A percentile compares a stretch with the other conserved stretches of the same genome.
Evolutionary conservation across 352 stramenopile genomes (phyloP).

Genomic region (Globisporangium nodosum): DNA sequence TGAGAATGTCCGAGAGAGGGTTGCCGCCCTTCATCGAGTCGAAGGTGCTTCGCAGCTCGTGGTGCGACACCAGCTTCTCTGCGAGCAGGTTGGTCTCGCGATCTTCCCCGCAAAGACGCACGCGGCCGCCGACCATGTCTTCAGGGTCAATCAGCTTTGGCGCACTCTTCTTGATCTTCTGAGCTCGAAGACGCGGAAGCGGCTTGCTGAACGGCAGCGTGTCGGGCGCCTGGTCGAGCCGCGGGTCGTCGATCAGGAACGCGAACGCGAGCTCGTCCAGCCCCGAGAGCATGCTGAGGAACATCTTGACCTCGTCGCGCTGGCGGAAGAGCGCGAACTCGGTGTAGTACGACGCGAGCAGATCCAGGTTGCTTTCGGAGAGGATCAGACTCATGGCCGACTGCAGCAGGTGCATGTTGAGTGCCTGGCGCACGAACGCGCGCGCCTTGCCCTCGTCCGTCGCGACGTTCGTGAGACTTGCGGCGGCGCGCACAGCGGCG

Average conservation of each 20-base stretch:
- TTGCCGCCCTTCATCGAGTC: conserved; percentile 72
- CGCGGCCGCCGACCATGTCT: conserved; percentile 73
- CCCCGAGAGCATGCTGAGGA: conserved; percentile 54
- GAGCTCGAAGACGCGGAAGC: conserved; percentile 37
- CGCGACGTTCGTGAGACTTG: conserved; percentile 55
- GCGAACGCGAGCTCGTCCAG: conserved; percentile 72
- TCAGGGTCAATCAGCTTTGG: conserved; percentile 79
- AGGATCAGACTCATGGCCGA: conserved; percentile 66
- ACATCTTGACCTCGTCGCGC: conserved; percentile 72
- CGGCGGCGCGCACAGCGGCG: conserved; percentile 47
- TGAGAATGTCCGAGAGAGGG: conserved; percentile 63
- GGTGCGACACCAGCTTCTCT: conserved; percentile 72
- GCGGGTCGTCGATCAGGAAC: conserved; percentile 72
- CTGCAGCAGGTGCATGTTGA: conserved; percentile 79
- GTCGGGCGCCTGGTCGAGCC: conserved; percentile 55
- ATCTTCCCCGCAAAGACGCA: conserved; percentile 64
- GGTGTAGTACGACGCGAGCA: conserved; percentile 78
- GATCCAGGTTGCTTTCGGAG: conserved; percentile 65
- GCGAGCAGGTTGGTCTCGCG: conserved; percentile 59
- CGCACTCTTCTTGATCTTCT: conserved; percentile 45
- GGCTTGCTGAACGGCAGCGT: conserved; percentile 71
- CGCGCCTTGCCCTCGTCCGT: conserved; percentile 74
- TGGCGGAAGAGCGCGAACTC: conserved; percentile 75
- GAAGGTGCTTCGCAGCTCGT: conserved; percentile 64
- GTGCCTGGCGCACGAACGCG: conserved; percentile 70